Percentiles rank a stretch among this genome's conserved stretches.
Evolutionary conservation across 768 basidiomycete genomes (phyloP).

Genomic region (Lactifluus pinguis): DNA sequence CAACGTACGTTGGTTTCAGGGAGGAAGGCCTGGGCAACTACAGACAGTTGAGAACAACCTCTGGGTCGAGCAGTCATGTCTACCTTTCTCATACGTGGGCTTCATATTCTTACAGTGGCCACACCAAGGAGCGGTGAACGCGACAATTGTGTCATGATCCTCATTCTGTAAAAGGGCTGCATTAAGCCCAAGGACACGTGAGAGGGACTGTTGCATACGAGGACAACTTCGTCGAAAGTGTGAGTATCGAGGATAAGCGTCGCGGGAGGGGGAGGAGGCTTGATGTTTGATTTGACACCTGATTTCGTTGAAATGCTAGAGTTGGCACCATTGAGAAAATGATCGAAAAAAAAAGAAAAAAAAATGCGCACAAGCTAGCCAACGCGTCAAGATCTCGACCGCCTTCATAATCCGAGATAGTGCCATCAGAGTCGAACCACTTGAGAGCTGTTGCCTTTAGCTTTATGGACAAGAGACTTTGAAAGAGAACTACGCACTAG

Average conservation of each 20-base stretch:
- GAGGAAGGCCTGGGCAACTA: constrained; percentile 73
- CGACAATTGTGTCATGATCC: constrained; percentile 82
- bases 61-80: not conserved
- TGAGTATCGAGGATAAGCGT: constrained; percentile 56
- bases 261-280: constrained; percentile 69
- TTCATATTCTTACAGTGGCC: constrained; percentile 93
- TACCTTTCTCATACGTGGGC: constrained; percentile 76
- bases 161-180: constrained; percentile 21
- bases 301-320: constrained; percentile 64
- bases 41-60: not conserved
- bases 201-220: constrained; percentile 33
- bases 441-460: constrained; percentile 60
- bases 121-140: constrained; percentile 84
- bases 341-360: not conserved
- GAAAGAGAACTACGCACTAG: constrained; percentile 48
- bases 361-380: constrained; percentile 53
- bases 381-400: constrained; percentile 77
- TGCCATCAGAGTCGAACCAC: constrained; percentile 69
- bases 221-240: constrained; percentile 68
- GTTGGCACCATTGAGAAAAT: not conserved
- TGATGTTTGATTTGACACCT: constrained; percentile 81
- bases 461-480: not conserved
- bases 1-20: constrained; percentile 59
- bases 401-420: constrained; percentile 56
- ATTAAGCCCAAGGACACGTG: not conserved